A percentile compares a stretch with the other conserved stretches of the same genome.
phyloP scores from a whole-genome alignment of 106 monocot genomes.

The Acorus gramineus region DNA sequence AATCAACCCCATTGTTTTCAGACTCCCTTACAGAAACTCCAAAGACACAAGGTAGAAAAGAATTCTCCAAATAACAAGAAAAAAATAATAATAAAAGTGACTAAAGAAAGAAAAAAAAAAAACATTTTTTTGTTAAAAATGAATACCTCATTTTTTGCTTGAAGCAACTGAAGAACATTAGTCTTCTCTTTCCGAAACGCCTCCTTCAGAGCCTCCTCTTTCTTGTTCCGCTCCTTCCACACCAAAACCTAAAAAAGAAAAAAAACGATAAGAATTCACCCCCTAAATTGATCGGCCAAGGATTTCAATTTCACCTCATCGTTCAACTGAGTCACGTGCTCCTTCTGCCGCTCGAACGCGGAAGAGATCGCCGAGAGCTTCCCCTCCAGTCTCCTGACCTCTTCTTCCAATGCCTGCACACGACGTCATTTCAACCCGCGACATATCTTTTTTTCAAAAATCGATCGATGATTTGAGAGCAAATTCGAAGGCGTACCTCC shows the following conservation, averaged over 20 bases:
- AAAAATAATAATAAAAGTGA: not conserved
- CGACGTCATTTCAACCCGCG: no score
- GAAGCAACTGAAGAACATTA: conserved; percentile 29
- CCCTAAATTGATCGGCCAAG: not conserved
- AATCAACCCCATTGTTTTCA: no score
- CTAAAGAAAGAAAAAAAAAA: not conserved
- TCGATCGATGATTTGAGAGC: no score
- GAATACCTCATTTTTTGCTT: conserved; percentile 43
- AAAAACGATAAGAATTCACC: not conserved
- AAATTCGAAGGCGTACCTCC: not conserved
- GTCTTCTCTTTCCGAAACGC: conserved; percentile 44
- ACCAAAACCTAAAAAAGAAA: conserved; percentile 27
- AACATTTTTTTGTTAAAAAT: not conserved
- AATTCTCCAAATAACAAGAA: not conserved
- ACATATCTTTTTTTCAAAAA: no score
- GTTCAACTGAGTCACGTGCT: conserved; percentile 32
- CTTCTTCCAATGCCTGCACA: conserved; percentile 13
- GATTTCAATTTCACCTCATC: conserved; percentile 30
- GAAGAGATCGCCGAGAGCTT: conserved; percentile 25
- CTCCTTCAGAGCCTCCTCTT: conserved; percentile 36
- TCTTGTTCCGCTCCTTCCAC: conserved; percentile 52
- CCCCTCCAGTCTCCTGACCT: conserved; percentile 37
- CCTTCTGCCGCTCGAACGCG: conserved; percentile 38
- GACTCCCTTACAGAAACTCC: no score
- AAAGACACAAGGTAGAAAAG: no score